Evolutionary conservation across 148 eudicot species (phyloP), one percentile per base, ranked within the genome.

Genomic region (Heliamphora exappendiculata): DNA sequence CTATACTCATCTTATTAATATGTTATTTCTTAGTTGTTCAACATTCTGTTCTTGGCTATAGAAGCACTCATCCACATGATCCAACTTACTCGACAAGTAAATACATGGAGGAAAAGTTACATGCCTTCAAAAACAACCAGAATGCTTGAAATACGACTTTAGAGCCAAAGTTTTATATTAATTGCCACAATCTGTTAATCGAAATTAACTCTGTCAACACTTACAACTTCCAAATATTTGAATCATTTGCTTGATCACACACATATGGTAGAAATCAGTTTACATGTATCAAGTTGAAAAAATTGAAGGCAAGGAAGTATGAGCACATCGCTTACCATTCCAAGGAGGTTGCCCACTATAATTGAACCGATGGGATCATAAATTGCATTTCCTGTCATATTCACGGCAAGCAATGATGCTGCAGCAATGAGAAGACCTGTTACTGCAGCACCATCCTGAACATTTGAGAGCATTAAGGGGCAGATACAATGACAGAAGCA

Each of bases 371-470:
- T 86, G 68, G 99, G 94, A 67, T 93, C 97, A 82, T 88, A 95
- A 74, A 95, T 88, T 78, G 99, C 80, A 87, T 95, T 95, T 76
- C 97, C 99, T 51, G 99, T 95, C 71, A 64, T 77, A 79, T 93
- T 87, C 67, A 91, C 97, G 58, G 99, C 97, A 84, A 92, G 82
- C 76, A 95, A 84, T 58, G 99, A 92, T 75, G 93, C 99, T 76
- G 82, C 96, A 74, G 97, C 99, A 78, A 95, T 87, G 42, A 73
- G 78, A 77, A 95, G 94, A 68, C 99, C 97, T 70, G 97, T 79
- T 58, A 93, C 96, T 75, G 97, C 96, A 85, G 99, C 99, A 79
- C 97, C 89, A 77, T 95, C 99, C 99, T 95, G 87, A 80, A 85
- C 29, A 37, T 74, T 57, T 33, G 65, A 47, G 28, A 53, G 49